A percentile compares a stretch with the other conserved stretches of the same genome.
Evolutionary conservation across 2,329 filamentous ascomycete genomes (phyloP).

Genomic region (Delphinella strobiligena): DNA sequence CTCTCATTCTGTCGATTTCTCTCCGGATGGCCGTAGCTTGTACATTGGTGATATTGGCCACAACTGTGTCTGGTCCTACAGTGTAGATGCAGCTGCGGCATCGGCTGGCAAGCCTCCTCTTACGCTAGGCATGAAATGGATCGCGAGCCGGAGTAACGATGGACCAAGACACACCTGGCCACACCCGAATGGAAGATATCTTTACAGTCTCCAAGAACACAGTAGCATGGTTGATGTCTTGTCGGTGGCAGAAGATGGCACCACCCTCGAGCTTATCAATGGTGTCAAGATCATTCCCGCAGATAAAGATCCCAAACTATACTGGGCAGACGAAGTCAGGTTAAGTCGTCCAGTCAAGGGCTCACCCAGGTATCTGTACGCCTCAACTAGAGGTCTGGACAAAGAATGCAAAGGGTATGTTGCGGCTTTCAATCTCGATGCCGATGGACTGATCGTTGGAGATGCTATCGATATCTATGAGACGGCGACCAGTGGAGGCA

Average conservation of each 20-base stretch:
- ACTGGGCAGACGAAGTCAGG: slow-evolving; percentile 25
- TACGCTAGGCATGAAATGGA: slow-evolving; percentile 17
- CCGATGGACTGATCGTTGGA: slow-evolving; percentile 17
- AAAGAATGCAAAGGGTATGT: slow-evolving; percentile 21
- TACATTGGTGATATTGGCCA: slow-evolving; percentile 24
- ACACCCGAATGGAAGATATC: slow-evolving; percentile 20
- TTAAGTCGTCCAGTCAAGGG: slow-evolving; percentile 16
- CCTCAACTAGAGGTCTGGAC: slow-evolving; percentile 21
- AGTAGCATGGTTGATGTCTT: slow-evolving; percentile 24
- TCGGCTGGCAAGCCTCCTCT: slow-evolving; percentile 11
- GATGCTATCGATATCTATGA: slow-evolving; percentile 20
- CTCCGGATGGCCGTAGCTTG: slow-evolving; percentile 17
- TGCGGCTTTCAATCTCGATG: slow-evolving; percentile 17
- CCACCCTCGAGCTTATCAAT: slow-evolving; percentile 16
- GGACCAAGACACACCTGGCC: slow-evolving; percentile 24
- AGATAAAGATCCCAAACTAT: slow-evolving; percentile 19
- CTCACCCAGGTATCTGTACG: slow-evolving; percentile 20
- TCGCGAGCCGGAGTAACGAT: slow-evolving; percentile 18
- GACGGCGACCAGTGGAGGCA: slow-evolving; percentile 22
- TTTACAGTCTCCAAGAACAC: slow-evolving; percentile 25
- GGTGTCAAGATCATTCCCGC: slow-evolving; percentile 20
- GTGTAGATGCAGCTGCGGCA: slow-evolving; percentile 11
- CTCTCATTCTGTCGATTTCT: slow-evolving; percentile 20
- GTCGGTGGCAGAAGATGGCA: slow-evolving; percentile 16
- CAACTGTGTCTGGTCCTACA: slow-evolving; percentile 24